Percentiles rank a stretch among this genome's conserved stretches.
Conservation (phyloP, 2,329 filamentous ascomycete genomes). For the Neopestalotiopsis sp. region DNA sequence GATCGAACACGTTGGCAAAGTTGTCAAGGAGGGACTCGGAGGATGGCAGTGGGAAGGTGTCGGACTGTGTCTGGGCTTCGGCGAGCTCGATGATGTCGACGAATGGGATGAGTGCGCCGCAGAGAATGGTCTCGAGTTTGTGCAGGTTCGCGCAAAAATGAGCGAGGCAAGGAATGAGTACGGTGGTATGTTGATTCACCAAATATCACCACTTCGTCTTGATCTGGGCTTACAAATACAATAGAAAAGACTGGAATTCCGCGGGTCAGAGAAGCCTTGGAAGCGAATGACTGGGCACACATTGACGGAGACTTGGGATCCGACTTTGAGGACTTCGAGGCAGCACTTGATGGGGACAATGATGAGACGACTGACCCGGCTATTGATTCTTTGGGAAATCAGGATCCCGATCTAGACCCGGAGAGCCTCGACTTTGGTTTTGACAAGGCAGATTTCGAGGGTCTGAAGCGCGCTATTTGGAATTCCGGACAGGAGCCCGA, state of each 20-base stretch:
- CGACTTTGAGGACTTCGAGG: constrained; percentile 42
- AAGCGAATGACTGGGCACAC: constrained; percentile 69
- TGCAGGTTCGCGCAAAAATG: constrained; percentile 53
- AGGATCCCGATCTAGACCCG: constrained; percentile 43
- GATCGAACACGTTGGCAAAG: constrained; percentile 57
- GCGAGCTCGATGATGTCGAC: constrained; percentile 50
- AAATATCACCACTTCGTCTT: not conserved
- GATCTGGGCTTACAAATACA: not conserved
- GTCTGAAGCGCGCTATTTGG: constrained; percentile 59
- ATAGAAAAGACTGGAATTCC: constrained; percentile 65
- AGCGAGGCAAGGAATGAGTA: constrained; percentile 59
- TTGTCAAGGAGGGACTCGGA: constrained; percentile 62
- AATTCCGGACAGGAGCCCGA: constrained; percentile 37
- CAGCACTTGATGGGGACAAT: constrained; percentile 31
- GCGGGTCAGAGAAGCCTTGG: constrained; percentile 64
- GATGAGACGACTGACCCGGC: constrained; percentile 33
- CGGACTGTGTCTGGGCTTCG: constrained; percentile 63
- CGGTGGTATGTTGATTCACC: constrained; percentile 53
- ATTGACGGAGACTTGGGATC: constrained; percentile 37
- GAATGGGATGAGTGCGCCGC: constrained; percentile 68
- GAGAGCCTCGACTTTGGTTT: constrained; percentile 58
- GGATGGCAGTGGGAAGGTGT: constrained; percentile 71
- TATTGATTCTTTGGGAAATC: constrained; percentile 27
- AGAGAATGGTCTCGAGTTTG: constrained; percentile 66
- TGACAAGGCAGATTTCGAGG: constrained; percentile 58